Evolutionary conservation across 148 eudicot genomes (phyloP), one percentile per base, ranked within the genome.

Genomic region (Talinum fruticosum): DNA sequence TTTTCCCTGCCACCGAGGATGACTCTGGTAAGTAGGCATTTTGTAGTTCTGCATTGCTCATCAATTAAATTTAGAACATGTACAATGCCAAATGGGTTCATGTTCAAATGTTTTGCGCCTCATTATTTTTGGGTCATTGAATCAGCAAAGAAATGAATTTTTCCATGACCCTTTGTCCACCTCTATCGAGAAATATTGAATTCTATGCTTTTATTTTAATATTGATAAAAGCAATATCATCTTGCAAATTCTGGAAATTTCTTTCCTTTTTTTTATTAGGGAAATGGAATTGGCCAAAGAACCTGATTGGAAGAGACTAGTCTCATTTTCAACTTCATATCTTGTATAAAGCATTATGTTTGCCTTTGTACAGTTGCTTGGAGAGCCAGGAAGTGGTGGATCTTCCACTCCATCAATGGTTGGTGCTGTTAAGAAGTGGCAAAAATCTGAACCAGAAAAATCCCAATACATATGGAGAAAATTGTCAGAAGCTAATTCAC

Each of bases 331-430:
- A 10, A 35, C 77, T 65, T 65, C 38, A 45, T 65, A 16, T 34
- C 36, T 30, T 7, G 24, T 66, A 38, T 35, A 29, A 44, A 62
- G 57, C 69, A n/a, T 62, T 18, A 69, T 30, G 75, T 69, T 76
- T 81, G 57, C 75, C 49, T 71, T 72, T 87, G n/a, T 83, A 61
- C 84, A 93, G 99, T 82, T 93, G 81, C 90, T 96, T 14, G 99
- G 99, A 82, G 99, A 96, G 78, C 99, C 98, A 32, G 99, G 99
- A 87, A 75, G 85, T 76, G 99, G 99, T 37, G 99, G 99, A 72
- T 96, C 99, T 74, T 93, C 99, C 79, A 96, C 99, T 29, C 98
- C 97, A 59, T 96, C 99, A 74, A 96, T 93, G 99, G 98, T 96
- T 45, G 99, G 99, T 71, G 95, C 99, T 78, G 92, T 96, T 26